Evolutionary conservation across 192 early-diverging fungal genomes (phyloP).

Genomic region (Backusella morwellensis): DNA sequence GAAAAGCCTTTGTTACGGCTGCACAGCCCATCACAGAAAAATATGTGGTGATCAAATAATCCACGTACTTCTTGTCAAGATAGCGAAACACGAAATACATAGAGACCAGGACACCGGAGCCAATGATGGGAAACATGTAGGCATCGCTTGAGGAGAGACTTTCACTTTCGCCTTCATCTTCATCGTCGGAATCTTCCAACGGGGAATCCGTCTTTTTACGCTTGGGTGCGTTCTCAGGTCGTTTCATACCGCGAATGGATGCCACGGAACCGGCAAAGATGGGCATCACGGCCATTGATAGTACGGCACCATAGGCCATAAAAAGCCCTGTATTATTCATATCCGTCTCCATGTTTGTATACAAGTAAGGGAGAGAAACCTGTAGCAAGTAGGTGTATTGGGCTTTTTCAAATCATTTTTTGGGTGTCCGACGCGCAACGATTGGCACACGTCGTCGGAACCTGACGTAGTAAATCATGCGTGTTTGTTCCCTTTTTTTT

Average conservation of each 20-base stretch:
- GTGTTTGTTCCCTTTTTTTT: not conserved
- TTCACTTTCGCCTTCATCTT: slow-evolving; percentile 64
- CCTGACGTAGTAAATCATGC: not conserved
- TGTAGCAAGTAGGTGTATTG: not conserved
- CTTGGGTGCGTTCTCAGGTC: slow-evolving; percentile 34
- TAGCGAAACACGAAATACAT: slow-evolving; percentile 87
- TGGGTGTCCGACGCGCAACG: not conserved
- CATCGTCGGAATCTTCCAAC: slow-evolving; percentile 59
- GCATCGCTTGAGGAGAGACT: slow-evolving; percentile 86
- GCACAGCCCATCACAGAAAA: slow-evolving; percentile 83
- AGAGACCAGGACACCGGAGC: slow-evolving; percentile 75
- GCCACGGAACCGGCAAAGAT: slow-evolving; percentile 85
- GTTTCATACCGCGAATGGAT: slow-evolving; percentile 43
- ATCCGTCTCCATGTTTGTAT: not conserved
- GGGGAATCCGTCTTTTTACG: slow-evolving; percentile 39
- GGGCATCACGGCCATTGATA: slow-evolving; percentile 82
- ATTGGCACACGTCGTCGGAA: slow-evolving; percentile 2
- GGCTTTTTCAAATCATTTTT: not conserved
- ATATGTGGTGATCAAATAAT: slow-evolving; percentile 50
- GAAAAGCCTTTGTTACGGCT: slow-evolving; percentile 62
- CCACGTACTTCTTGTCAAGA: slow-evolving; percentile 11
- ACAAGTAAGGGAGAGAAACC: not conserved
- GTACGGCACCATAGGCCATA: slow-evolving; percentile 82
- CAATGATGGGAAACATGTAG: slow-evolving; percentile 90
- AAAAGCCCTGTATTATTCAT: slow-evolving; percentile 44